Evolutionary conservation across 1,284 basidiomycete genomes (phyloP), one percentile per base, ranked within the genome.

Genomic region (Ganoderma boninense): DNA sequence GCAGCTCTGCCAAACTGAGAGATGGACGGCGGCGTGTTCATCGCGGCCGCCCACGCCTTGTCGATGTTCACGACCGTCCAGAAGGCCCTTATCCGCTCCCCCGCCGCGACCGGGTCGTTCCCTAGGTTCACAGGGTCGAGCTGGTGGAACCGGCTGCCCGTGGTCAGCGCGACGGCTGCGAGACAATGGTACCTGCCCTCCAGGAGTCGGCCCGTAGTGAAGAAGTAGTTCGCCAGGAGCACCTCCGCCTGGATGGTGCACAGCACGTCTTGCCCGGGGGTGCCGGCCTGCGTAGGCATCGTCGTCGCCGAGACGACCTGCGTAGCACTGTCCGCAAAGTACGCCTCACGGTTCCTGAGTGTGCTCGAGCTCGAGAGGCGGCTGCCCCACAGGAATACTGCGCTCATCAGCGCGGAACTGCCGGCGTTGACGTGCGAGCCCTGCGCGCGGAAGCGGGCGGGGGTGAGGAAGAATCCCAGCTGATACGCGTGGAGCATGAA

Each of bases 201-300:
- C 0, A 87, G 73, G 32, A 81, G 73, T 20, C 83, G 79, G n/a
- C 79, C 80, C 23, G 80, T 78, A 60, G 80, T 79, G 63, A 84
- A 81, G 75, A 85, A 85, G 71, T 86, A 87, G 62, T 81, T 79
- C 0, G 84, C 82, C 35, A 87, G 79, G 10, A 87, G 81, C 7
- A 85, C 76, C 65, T 86, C 84, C 0, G 85, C 83, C 71, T 86
- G 85, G 7, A 85, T 80, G 11, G 76, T 78, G 61, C 85, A 78
- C 18, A 79, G 63, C 14, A 75, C 69, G 14, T 42, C 40, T 3
- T 62, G 23, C 2, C 4, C 60, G 14, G n/a, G 60, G 23, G n/a
- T 26, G 35, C 61, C 76, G 11, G 80, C 79, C 65, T 83, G 74
- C 14, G 77, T 63, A 49, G 44, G 77, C 66, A 77, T 77, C 2